phyloP scores from a whole-genome alignment of 305 asterid genomes.

The Stenogyne calaminthoides region DNA sequence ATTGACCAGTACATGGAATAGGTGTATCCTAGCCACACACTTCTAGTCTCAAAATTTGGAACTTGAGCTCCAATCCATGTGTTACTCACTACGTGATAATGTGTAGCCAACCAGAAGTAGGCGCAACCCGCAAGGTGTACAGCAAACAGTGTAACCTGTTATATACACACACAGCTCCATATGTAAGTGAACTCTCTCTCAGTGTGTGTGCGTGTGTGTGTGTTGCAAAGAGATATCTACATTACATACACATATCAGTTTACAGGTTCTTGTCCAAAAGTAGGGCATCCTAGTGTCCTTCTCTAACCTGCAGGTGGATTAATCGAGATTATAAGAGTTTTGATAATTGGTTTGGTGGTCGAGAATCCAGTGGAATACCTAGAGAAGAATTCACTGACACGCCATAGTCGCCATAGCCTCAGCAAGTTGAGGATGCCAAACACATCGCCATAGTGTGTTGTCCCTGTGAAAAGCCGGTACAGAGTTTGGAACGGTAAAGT shows the following conservation, averaged over 20 bases:
- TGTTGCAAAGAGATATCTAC: not conserved
- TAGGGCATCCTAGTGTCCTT: conserved; percentile 92
- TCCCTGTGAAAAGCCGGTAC: conserved; percentile 54
- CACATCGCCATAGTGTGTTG: conserved; percentile 41
- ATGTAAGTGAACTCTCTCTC: not conserved
- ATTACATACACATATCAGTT: conserved; percentile 64
- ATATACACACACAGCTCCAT: conserved; percentile 3
- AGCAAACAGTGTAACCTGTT: conserved; percentile 84
- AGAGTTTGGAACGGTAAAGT: conserved; percentile 77
- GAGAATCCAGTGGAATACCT: conserved; percentile 41
- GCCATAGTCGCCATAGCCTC: conserved; percentile 88
- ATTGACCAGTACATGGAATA: conserved; percentile 89
- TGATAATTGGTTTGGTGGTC: not conserved
- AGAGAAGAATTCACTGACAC: conserved; percentile 86
- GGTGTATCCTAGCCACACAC: conserved; percentile 79
- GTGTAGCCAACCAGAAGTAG: conserved; percentile 84
- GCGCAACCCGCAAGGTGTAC: conserved; percentile 88
- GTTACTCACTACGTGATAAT: conserved; percentile 43
- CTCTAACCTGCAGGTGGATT: conserved; percentile 59
- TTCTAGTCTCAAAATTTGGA: conserved; percentile 57
- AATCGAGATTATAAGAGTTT: conserved; percentile 11
- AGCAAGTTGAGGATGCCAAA: conserved; percentile 94
- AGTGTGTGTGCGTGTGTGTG: not conserved
- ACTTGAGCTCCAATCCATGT: conserved; percentile 84
- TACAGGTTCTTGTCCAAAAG: conserved; percentile 83